A percentile compares a stretch with the other conserved stretches of the same genome.
phyloP scores from a whole-genome alignment of 208 protist genomes.

The Leishmania tarentolae region DNA sequence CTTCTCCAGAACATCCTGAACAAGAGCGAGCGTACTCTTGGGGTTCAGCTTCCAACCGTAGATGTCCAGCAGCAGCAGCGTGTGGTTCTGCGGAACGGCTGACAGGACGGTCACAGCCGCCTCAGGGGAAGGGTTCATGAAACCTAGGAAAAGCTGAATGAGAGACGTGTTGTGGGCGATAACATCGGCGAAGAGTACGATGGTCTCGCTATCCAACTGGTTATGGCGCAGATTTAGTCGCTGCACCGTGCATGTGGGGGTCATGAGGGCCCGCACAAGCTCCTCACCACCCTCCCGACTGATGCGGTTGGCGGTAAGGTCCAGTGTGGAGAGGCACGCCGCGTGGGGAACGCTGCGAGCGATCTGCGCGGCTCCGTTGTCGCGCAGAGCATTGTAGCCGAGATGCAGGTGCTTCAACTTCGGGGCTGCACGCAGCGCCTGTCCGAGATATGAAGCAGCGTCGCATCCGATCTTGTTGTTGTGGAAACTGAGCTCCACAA shows the following conservation, averaged over 20 bases:
- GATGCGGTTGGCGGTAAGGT: conserved; percentile 89
- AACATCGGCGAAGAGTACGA: conserved; percentile 71
- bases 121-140: conserved; percentile 83
- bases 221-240: conserved; percentile 89
- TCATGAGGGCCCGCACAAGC: conserved; percentile 60
- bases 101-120: conserved; percentile 55
- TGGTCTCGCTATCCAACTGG: conserved; percentile 73
- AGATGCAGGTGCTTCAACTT: conserved; percentile 90
- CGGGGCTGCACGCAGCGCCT: conserved; percentile 54
- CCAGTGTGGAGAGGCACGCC: conserved; percentile 69
- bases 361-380: conserved; percentile 71
- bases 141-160: conserved; percentile 92
- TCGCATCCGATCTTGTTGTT: conserved; percentile 89
- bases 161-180: conserved; percentile 72
- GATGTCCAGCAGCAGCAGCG: conserved; percentile 81
- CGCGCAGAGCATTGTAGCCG: conserved; percentile 86
- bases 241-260: conserved; percentile 69
- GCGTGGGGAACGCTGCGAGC: conserved; percentile 59
- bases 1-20: conserved; percentile 52
- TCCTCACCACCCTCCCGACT: conserved; percentile 66
- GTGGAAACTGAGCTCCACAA: conserved; percentile 89
- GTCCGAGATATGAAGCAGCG: conserved; percentile 58
- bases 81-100: conserved; percentile 60
- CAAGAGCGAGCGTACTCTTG: conserved; percentile 35
- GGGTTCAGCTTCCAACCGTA: conserved; percentile 80